phyloP scores from a whole-genome alignment of 2,329 filamentous ascomycete genomes.

The Eutypella sp. region DNA sequence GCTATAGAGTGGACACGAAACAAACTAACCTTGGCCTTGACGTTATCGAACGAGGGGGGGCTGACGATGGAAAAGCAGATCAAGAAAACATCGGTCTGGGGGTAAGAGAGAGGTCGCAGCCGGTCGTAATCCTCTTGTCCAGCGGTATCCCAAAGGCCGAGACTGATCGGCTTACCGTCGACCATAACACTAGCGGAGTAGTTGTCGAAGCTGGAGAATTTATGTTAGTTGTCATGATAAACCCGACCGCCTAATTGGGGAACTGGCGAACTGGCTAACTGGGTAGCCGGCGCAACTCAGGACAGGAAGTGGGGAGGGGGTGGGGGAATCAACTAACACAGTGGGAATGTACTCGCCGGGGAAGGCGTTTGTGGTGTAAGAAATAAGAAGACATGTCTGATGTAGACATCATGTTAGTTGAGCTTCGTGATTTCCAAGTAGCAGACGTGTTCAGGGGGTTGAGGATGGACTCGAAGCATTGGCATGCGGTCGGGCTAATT shows the following conservation, averaged over 20 bases:
- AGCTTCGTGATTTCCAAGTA: background rate
- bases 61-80: conserved; percentile 99
- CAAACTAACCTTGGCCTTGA: conserved; percentile 82
- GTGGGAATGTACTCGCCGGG: conserved; percentile 99
- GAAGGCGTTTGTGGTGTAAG: conserved; percentile 98
- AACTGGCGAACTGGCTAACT: too few relatives aligned
- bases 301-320: conserved; percentile 4
- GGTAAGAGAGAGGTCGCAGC: conserved; percentile 90
- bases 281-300: too few relatives aligned
- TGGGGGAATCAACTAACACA: conserved; percentile 57
- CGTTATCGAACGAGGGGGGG: conserved; percentile 97
- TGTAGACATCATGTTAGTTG: conserved; percentile 24
- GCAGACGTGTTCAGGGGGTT: background rate
- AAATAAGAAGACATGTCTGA: conserved; percentile 97
- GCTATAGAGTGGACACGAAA: too few relatives aligned
- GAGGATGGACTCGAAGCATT: conserved; percentile 9
- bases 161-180: conserved; percentile 93
- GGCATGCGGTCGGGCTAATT: conserved; percentile 1
- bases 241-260: too few relatives aligned
- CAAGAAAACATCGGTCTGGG: conserved; percentile 95
- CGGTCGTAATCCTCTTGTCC: conserved; percentile 98
- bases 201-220: conserved; percentile 76
- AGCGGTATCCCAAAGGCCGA: conserved; percentile 97
- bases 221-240: conserved; percentile 16
- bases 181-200: conserved; percentile 99